Conservation (phyloP, 371 early-diverging fungal species). For the Nematocida parisii region DNA sequence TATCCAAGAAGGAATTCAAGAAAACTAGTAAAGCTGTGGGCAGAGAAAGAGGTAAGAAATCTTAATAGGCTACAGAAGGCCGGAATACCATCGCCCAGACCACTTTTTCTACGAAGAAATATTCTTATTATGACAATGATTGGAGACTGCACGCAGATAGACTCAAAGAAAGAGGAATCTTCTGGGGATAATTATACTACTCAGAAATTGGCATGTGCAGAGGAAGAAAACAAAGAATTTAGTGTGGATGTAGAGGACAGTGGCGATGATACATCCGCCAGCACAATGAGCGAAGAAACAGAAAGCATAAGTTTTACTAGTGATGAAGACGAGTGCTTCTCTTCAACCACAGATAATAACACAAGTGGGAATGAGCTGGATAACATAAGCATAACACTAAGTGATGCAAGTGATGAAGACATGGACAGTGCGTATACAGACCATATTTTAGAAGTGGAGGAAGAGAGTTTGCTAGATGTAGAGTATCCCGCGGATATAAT, state of each 20-base stretch:
- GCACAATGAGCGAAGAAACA: neutral
- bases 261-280: neutral
- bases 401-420: neutral
- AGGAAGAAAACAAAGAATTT: neutral
- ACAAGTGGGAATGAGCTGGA: neutral
- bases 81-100: conserved; percentile 88
- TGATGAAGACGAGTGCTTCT: neutral
- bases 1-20: conserved; percentile 91
- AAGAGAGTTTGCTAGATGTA: neutral
- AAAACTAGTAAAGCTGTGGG: conserved; percentile 98
- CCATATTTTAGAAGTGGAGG: neutral
- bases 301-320: conserved; percentile 17
- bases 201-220: neutral
- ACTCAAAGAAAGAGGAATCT: neutral
- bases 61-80: conserved; percentile 81
- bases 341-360: neutral
- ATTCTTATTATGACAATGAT: conserved; percentile 92
- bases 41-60: conserved; percentile 98
- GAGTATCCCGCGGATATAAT: neutral
- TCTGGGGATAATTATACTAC: neutral
- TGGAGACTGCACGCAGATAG: conserved; percentile 76
- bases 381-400: conserved; percentile 18
- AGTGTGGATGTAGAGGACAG: neutral
- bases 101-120: conserved; percentile 84
- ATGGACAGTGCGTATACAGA: neutral